phyloP scores from a whole-genome alignment of 2,329 filamentous ascomycete genomes.

The Alternaria arbusti region DNA sequence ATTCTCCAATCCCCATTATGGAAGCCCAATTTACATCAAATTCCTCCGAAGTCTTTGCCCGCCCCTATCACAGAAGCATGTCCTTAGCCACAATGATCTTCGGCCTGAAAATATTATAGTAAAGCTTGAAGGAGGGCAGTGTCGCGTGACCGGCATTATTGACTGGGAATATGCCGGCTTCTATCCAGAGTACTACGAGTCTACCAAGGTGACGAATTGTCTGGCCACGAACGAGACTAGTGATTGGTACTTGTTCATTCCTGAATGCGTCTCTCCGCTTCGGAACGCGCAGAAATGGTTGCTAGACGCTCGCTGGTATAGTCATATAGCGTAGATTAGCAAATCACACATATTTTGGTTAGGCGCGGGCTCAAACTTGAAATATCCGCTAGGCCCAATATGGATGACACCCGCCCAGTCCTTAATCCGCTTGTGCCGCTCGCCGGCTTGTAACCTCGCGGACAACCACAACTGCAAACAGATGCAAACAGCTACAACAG shows the following conservation, averaged over 20 bases:
- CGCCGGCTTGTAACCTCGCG: not conserved
- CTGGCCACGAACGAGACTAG: not conserved
- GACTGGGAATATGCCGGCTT: not conserved
- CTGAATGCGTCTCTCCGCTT: not conserved
- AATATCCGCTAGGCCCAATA: not conserved
- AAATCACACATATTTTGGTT: not conserved
- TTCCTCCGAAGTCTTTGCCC: not conserved
- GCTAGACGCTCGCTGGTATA: not conserved
- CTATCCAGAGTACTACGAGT: slow-evolving; percentile 1
- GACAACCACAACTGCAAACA: not conserved
- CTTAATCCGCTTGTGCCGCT: not conserved
- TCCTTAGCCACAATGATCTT: not conserved
- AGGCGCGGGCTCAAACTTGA: not conserved
- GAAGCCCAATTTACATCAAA: not conserved
- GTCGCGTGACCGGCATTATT: not conserved
- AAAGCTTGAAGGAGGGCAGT: not conserved
- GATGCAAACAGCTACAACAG: not conserved
- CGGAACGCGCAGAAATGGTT: not conserved
- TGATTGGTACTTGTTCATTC: slow-evolving; percentile 1
- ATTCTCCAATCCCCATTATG: not conserved
- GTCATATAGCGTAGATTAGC: not conserved
- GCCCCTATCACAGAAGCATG: not conserved
- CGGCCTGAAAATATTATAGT: not conserved
- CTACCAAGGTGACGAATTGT: not conserved
- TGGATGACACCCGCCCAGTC: not conserved